Percentiles rank a stretch among this genome's conserved stretches.
These are phyloP conservation scores for Amaranthus tricolor DNA, from an alignment of 179 eudicot genomes.

Conservation along the genomic window DNA sequence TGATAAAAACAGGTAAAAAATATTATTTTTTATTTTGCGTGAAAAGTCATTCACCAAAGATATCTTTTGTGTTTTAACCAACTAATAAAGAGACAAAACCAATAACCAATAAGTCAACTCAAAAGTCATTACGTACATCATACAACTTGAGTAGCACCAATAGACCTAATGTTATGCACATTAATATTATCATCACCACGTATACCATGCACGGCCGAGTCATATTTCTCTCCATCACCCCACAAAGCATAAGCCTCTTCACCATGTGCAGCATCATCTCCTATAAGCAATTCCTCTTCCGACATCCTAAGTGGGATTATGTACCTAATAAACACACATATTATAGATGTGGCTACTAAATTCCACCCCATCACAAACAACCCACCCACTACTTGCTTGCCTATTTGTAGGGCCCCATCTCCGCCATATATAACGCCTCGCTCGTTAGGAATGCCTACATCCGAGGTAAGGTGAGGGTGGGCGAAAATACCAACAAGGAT, in stretches of 20 bases:
- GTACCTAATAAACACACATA: slow-evolving; percentile 33
- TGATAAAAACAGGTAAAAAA: too few species aligned
- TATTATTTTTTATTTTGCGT: too few species aligned
- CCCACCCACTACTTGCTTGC: slow-evolving; percentile 45
- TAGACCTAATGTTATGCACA: slow-evolving; percentile 16
- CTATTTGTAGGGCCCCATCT: slow-evolving; percentile 40
- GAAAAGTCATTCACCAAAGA: too few species aligned
- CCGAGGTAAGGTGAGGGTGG: slow-evolving; percentile 33
- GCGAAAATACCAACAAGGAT: slow-evolving; percentile 47
- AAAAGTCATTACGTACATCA: too few species aligned
- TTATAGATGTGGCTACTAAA: slow-evolving; percentile 44
- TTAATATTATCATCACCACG: slow-evolving; percentile 15
- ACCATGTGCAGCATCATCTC: slow-evolving; percentile 73
- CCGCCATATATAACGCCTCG: slow-evolving; percentile 49
- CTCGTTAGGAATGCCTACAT: slow-evolving; percentile 32
- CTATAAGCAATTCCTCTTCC: slow-evolving; percentile 48
- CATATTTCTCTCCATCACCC: slow-evolving; percentile 64
- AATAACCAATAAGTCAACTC: too few species aligned
- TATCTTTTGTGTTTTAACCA: too few species aligned
- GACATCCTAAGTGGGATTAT: slow-evolving; percentile 56
- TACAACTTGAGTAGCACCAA: slow-evolving; percentile 53
- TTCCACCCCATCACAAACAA: slow-evolving; percentile 55
- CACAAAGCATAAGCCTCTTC: slow-evolving; percentile 69
- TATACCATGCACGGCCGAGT: slow-evolving; percentile 36
- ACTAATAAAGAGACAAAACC: too few species aligned